Conservation (phyloP, 2,329 filamentous ascomycete species). For the Colletotrichum australisinense region DNA sequence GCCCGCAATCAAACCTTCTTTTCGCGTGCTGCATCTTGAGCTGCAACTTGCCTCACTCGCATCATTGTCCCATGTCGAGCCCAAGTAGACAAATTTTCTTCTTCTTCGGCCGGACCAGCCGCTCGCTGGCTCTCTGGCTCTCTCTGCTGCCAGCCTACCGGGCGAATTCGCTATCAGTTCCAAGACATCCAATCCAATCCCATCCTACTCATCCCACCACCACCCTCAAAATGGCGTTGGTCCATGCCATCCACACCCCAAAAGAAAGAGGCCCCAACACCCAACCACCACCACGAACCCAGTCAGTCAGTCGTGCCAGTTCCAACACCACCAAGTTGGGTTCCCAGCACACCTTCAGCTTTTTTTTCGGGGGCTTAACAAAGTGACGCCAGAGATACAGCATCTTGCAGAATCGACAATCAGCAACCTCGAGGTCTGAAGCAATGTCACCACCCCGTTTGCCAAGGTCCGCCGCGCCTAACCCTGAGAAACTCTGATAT, state of each 20-base stretch:
- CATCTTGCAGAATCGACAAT: constrained; percentile 32
- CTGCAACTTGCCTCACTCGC: constrained; percentile 24
- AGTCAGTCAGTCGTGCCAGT: not conserved
- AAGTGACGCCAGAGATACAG: constrained; percentile 34
- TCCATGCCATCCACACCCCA: not conserved
- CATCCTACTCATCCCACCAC: constrained; percentile 14
- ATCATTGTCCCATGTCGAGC: not conserved
- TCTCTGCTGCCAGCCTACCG: not conserved
- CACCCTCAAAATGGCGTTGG: not conserved
- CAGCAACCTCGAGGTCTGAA: constrained; percentile 5
- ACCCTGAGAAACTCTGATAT: constrained; percentile 1
- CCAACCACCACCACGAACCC: constrained; percentile 7
- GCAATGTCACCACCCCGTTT: constrained; percentile 23
- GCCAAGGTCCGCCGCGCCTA: not conserved
- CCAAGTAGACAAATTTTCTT: not conserved
- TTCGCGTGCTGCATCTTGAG: not conserved
- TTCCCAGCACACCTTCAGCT: too few relatives aligned
- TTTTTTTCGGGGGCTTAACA: not conserved
- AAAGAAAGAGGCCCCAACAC: not conserved
- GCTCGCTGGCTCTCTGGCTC: not conserved
- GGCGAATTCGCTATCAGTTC: constrained; percentile 23
- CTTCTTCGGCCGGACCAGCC: constrained; percentile 12
- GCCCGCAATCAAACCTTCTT: not conserved
- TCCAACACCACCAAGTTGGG: not conserved
- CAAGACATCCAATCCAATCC: constrained; percentile 16